A percentile compares a stretch with the other conserved stretches of the same genome.
Evolutionary conservation across 2,329 filamentous ascomycete species (phyloP).

Genomic region (Neospermospora avenae): DNA sequence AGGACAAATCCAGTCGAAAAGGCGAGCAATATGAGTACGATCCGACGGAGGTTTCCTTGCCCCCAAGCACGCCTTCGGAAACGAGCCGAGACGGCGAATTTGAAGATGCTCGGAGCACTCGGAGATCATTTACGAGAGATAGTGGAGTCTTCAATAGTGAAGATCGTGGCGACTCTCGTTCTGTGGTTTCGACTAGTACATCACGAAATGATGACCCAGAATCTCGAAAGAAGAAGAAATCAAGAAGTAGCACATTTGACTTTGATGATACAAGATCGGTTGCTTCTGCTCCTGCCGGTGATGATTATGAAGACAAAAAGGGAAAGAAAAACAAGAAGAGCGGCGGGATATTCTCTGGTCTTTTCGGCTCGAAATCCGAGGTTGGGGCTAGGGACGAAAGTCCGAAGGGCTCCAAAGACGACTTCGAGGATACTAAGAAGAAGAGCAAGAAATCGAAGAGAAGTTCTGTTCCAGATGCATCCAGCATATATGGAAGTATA

Average conservation of each 20-base stretch:
- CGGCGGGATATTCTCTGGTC: constrained; percentile 44
- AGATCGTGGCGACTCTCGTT: constrained; percentile 42
- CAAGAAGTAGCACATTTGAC: constrained; percentile 41
- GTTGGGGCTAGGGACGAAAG: constrained; percentile 26
- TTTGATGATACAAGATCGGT: constrained; percentile 47
- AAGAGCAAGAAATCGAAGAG: constrained; percentile 35
- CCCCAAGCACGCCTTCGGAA: constrained; percentile 31
- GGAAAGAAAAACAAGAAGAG: constrained; percentile 36
- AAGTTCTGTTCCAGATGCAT: constrained; percentile 29
- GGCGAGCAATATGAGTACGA: constrained; percentile 29
- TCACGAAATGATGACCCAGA: constrained; percentile 35
- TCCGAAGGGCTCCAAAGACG: constrained; percentile 27
- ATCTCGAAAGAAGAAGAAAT: constrained; percentile 35
- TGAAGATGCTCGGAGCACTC: constrained; percentile 37
- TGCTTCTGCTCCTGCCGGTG: constrained; percentile 41
- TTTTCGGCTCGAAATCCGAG: constrained; percentile 39
- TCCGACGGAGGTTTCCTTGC: constrained; percentile 31
- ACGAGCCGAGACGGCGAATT: constrained; percentile 28
- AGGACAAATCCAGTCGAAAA: constrained; percentile 27
- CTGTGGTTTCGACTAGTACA: constrained; percentile 46
- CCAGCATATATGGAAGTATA: constrained; percentile 26
- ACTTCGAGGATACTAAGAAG: constrained; percentile 32
- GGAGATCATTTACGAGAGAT: constrained; percentile 38
- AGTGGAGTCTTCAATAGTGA: constrained; percentile 43
- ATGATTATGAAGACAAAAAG: constrained; percentile 36